Evolutionary conservation across 352 stramenopile species (phyloP), one percentile per base, ranked within the genome.

Genomic region (Globisporangium paroecandrum): DNA sequence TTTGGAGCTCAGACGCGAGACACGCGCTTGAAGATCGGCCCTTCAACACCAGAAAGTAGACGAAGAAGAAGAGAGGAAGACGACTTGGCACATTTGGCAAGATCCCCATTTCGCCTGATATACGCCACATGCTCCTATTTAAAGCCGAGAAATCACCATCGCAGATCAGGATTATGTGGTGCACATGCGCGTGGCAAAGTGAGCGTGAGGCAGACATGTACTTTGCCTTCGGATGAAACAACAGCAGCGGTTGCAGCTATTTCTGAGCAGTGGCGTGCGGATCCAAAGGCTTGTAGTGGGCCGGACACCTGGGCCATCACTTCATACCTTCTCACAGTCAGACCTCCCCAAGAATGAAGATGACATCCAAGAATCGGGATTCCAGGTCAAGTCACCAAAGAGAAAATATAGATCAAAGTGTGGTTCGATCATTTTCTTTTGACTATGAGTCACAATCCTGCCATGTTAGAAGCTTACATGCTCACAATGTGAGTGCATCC

Each of bases 1-100:
- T 60, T 34, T 34, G 55, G 18, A 5, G 27, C 1, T 60, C 25
- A 27, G n/a, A 43, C 7, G 41, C 55, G 55, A 41, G 29, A 10
- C 27, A 15, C 29, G 9, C 18, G 20, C 29, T 60, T 46, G 55
- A 60, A 46, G 18, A 46, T 60, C 5, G 20, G 18, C 20, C 20
- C 18, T 46, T n/a, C 55, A 60, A 41, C 55, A 60, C 55, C 55
- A 60, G 55, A 60, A 43, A 25, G 13, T 25, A 60, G 27, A 27
- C 6, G 18, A 25, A 60, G 27, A 24, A 18, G 2, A 43, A 41
- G 18, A 60, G 25, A 43, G 41, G 29, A 43, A 60, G 3, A 15
- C 54, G 25, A 60, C 27, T 24, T 38, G 54, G 27, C 27, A 36
- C 18, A 41, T 25, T 36, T 41, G 13, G 49, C 22, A 56, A 27